Base-by-base conservation (phyloP, 192 early-diverging fungal species). In the Coemansia sp. region DNA sequence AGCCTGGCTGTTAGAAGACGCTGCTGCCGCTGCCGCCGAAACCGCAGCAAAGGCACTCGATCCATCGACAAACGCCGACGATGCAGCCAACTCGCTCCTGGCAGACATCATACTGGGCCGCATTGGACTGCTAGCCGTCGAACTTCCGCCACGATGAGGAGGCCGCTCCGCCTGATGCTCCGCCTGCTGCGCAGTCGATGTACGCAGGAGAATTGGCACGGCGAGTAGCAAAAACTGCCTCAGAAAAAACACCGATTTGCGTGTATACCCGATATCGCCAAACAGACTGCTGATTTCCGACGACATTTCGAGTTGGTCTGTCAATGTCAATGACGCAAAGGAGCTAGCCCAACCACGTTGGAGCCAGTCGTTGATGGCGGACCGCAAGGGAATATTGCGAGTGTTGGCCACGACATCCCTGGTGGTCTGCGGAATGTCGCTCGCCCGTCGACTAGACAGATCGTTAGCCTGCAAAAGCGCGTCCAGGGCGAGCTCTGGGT, bases 191-290 rank as follows among this genome's bases (percentile, higher is more conserved):
- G 66, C 65, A 13, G 72, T 61, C 24, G 73, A 61, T 13, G 76
- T 71, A 62, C 81, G 81, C 73, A 84, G 38, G 27, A 84, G 69
- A n/a, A 76, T 49, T 7, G 81, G 81, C 27, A 79, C 63, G 0
- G 76, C 70, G 22, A 75, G 65, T 29, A 84, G 58, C 61, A 84
- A 69, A 24, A 84, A 84, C 72, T 79, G 81, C 18, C 81, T 77
- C 52, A 84, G 53, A 12, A 79, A 84, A 50, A 84, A 79, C 11
- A 65, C 69, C 12, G 81, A 65, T 52, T 72, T 75, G 31, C 81
- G 81, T 55, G 40, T 34, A 33, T 76, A 71, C 22, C 81, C 81
- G 40, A 78, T 66, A 46, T 64, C 50, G 0, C 68, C 39, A 33
- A 74, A 76, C 44, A 84, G 27, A 10, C 62, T 44, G 49, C 73